Percentiles rank a stretch among this genome's conserved stretches.
These are phyloP conservation scores for Cryphonectria parasitica DNA, from an alignment of 2,329 filamentous ascomycete species.

Conservation along the genomic window DNA sequence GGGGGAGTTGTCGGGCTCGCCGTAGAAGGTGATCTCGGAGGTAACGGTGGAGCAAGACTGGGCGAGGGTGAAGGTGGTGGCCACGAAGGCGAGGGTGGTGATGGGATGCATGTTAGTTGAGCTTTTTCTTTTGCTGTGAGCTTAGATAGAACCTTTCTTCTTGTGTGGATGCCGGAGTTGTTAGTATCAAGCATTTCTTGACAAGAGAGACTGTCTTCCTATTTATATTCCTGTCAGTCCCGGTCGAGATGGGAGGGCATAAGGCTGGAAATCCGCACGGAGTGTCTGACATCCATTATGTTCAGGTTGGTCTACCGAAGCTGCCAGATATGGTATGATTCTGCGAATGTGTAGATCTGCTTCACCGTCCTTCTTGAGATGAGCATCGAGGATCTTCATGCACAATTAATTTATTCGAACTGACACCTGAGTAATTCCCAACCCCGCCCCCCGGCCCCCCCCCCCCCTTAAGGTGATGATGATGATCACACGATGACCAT, in stretches of 20 bases:
- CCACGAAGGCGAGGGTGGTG: neutral
- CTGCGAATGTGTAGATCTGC: neutral
- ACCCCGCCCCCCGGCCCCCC: no score
- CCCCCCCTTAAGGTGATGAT: no score
- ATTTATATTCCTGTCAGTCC: neutral
- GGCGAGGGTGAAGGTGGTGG: neutral
- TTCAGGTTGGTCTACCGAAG: neutral
- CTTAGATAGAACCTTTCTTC: neutral
- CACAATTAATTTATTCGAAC: neutral
- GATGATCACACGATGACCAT: neutral
- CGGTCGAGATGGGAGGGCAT: neutral
- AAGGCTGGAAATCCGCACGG: neutral
- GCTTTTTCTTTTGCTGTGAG: neutral
- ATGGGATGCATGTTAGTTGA: neutral
- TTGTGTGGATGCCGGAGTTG: neutral
- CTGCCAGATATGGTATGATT: neutral
- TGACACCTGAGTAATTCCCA: neutral
- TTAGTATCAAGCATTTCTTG: neutral
- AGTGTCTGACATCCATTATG: neutral
- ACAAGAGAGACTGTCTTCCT: neutral
- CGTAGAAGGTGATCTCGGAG: conserved; percentile 45
- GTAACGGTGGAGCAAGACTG: conserved; percentile 33
- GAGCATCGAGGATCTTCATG: neutral
- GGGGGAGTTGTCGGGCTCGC: conserved; percentile 45
- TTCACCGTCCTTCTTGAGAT: neutral